A percentile compares a stretch with the other conserved stretches of the same genome.
phyloP scores from a whole-genome alignment of 129 eudicot genomes.

The Kitagawia praeruptora region DNA sequence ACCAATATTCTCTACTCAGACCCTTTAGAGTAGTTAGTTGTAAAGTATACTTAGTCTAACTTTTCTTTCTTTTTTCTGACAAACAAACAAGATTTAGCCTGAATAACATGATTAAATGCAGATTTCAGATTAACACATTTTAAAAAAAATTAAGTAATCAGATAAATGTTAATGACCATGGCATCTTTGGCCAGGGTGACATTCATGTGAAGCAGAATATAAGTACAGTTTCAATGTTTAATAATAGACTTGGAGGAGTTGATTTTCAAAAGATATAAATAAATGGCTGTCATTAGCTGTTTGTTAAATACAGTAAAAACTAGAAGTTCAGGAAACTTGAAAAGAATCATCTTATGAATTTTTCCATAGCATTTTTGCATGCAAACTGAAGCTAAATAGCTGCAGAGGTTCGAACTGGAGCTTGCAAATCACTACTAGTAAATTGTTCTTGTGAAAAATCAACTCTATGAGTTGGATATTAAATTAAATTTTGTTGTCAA shows the following conservation, averaged over 20 bases:
- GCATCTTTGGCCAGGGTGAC: constrained; percentile 67
- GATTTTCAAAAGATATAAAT: not conserved
- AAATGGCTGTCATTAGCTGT: not conserved
- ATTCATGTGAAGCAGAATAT: constrained; percentile 21
- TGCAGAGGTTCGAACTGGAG: not conserved
- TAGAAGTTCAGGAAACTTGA: constrained; percentile 4
- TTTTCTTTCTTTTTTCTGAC: not conserved
- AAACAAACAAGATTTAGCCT: constrained; percentile 9
- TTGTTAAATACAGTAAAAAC: not conserved
- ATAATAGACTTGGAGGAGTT: constrained; percentile 15
- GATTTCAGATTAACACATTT: constrained; percentile 7
- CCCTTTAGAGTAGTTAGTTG: constrained; percentile 8
- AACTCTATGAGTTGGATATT: not conserved
- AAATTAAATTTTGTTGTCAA: not conserved
- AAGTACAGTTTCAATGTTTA: not conserved
- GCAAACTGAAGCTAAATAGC: not conserved
- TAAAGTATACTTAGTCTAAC: not conserved
- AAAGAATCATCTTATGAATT: not conserved
- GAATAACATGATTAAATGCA: constrained; percentile 9
- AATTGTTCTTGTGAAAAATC: not conserved
- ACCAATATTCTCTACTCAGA: constrained; percentile 62
- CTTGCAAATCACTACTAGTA: not conserved
- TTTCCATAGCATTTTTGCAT: not conserved
- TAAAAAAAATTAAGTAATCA: constrained; percentile 12
- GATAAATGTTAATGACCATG: constrained; percentile 13